Evolutionary conservation across 805 yeast species (phyloP).

Genomic region (Cyberlindnera euphorbiae): DNA sequence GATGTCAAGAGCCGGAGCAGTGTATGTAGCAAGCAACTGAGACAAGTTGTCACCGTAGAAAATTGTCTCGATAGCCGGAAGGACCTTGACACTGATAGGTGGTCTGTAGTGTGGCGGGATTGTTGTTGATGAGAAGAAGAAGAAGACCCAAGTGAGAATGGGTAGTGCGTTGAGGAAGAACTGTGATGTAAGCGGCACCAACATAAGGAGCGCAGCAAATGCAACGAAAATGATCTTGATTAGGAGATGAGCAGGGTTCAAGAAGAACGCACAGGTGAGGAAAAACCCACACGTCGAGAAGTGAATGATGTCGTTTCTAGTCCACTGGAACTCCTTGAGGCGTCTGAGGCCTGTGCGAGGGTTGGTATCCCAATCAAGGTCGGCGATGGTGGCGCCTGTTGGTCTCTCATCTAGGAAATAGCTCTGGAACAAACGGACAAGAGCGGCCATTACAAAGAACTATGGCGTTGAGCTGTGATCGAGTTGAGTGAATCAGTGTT

Average conservation of each 20-base stretch:
- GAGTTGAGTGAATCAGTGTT: too few relatives aligned
- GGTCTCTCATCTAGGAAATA: conserved; percentile 54
- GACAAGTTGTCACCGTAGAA: conserved; percentile 88
- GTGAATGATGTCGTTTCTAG: conserved; percentile 46
- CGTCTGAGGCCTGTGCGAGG: conserved; percentile 37
- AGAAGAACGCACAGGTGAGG: conserved; percentile 51
- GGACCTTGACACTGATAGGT: conserved; percentile 79
- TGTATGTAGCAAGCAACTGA: conserved; percentile 72
- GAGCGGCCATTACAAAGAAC: conserved; percentile 10
- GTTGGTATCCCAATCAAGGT: conserved; percentile 45
- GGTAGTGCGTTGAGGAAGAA: conserved; percentile 83
- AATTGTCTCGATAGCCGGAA: conserved; percentile 90
- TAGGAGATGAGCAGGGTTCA: conserved; percentile 51
- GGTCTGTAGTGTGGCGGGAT: conserved; percentile 77
- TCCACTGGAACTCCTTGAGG: conserved; percentile 39
- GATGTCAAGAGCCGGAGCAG: conserved; percentile 64
- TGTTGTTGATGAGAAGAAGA: conserved; percentile 72
- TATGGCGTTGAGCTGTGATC: background rate
- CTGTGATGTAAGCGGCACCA: conserved; percentile 77
- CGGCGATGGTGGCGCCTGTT: conserved; percentile 43
- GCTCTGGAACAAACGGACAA: conserved; percentile 37
- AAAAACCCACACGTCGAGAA: conserved; percentile 47
- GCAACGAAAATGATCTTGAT: conserved; percentile 28
- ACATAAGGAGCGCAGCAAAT: conserved; percentile 41
- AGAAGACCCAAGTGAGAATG: conserved; percentile 76